Evolutionary conservation across 2,329 filamentous ascomycete species (phyloP).

Genomic region (Podosphaera fusca): DNA sequence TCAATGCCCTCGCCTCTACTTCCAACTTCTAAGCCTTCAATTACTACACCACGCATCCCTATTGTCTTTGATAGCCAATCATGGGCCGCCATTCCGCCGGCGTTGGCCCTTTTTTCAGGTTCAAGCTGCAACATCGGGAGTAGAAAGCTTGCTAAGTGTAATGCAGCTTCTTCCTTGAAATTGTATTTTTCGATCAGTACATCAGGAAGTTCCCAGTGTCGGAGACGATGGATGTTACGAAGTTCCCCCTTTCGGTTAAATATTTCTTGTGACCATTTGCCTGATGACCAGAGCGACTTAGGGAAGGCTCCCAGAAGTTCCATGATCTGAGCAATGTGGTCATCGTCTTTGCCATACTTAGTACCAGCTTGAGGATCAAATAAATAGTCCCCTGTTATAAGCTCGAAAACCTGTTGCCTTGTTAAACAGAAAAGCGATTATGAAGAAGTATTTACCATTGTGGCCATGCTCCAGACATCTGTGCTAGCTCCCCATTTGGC

Average conservation of each 20-base stretch:
- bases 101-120: slow-evolving; percentile 77
- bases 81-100: slow-evolving; percentile 81
- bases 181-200: slow-evolving; percentile 94
- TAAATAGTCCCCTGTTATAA: slow-evolving; percentile 94
- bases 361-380: slow-evolving; percentile 97
- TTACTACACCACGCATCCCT: slow-evolving; percentile 62
- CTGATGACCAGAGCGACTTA: slow-evolving; percentile 71
- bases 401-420: slow-evolving; percentile 56
- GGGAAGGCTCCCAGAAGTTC: slow-evolving; percentile 86
- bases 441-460: slow-evolving; percentile 49
- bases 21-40: slow-evolving; percentile 53
- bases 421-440: neutral
- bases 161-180: slow-evolving; percentile 62
- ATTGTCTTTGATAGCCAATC: slow-evolving; percentile 63
- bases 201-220: slow-evolving; percentile 86
- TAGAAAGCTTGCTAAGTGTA: slow-evolving; percentile 60
- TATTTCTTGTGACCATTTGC: slow-evolving; percentile 96
- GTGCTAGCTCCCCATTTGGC: slow-evolving; percentile 99
- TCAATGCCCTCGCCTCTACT: slow-evolving; percentile 80
- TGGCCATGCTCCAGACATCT: slow-evolving; percentile 98
- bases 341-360: slow-evolving; percentile 97
- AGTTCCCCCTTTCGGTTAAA: slow-evolving; percentile 96
- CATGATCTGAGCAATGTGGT: slow-evolving; percentile 97
- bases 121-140: slow-evolving; percentile 76
- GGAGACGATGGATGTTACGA: slow-evolving; percentile 85